Evolutionary conservation across 2,329 filamentous ascomycete genomes (phyloP).

Genomic region (Verticillium albo-atrum): DNA sequence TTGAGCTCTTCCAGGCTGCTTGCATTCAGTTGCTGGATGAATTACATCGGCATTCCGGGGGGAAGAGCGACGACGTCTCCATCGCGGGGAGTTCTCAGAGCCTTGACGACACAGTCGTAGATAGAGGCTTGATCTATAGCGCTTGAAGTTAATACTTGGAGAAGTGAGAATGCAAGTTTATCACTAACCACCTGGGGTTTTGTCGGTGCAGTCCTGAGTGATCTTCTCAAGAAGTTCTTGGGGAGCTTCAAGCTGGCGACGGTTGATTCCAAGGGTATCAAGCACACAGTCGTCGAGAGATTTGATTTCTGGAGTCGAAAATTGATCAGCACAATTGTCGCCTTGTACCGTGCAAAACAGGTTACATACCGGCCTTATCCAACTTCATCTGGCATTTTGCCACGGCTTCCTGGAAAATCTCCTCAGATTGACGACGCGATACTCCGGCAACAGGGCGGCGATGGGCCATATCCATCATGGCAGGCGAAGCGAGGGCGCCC

Average conservation of each 20-base stretch:
- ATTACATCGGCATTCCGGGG: too few species aligned
- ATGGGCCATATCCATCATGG: too few species aligned
- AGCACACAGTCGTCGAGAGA: not conserved
- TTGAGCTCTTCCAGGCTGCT: too few species aligned
- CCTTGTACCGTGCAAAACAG: too few species aligned
- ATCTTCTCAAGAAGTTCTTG: not conserved
- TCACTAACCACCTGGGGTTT: not conserved
- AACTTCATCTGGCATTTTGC: not conserved
- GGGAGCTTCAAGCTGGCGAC: not conserved
- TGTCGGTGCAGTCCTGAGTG: not conserved
- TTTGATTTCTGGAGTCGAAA: not conserved
- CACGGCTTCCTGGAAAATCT: not conserved
- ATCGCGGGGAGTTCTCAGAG: not conserved
- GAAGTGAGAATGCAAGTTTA: too few species aligned
- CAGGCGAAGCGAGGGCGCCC: not conserved
- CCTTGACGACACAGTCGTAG: not conserved
- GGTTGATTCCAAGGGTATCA: not conserved
- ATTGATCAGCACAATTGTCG: too few species aligned
- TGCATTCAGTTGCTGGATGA: too few species aligned
- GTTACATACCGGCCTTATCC: not conserved
- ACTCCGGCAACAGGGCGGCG: not conserved
- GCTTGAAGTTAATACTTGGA: not conserved
- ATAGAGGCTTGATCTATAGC: not conserved
- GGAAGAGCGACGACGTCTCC: not conserved
- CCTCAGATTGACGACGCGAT: not conserved